Evolutionary conservation across 2,329 filamentous ascomycete genomes (phyloP).

Genomic region (Sporothrix sp.): DNA sequence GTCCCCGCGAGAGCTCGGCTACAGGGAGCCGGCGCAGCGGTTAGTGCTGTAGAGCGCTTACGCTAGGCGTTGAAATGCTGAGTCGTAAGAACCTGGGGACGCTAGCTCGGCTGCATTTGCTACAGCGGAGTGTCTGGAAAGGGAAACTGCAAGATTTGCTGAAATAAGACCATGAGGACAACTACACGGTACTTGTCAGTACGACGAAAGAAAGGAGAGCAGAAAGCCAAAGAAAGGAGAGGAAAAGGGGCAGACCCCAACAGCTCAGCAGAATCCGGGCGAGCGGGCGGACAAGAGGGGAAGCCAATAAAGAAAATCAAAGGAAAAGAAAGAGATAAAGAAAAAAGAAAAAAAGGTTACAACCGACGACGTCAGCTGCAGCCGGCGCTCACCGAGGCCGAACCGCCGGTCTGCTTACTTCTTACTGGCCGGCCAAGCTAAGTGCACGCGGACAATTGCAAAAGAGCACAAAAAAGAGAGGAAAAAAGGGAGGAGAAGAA

Average conservation of each 20-base stretch:
- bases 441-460: constrained; percentile 12
- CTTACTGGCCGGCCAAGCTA: background rate
- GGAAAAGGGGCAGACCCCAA: constrained; percentile 2
- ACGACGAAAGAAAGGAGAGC: constrained; percentile 13
- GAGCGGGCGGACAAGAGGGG: background rate
- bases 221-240: constrained; percentile 9
- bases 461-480: background rate
- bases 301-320: background rate
- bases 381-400: constrained; percentile 3
- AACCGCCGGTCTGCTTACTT: background rate
- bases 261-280: background rate
- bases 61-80: too few species aligned
- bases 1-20: too few species aligned
- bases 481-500: background rate
- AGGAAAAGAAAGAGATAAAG: background rate
- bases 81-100: too few species aligned
- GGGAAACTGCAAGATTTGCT: too few species aligned
- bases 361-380: background rate
- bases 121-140: too few species aligned
- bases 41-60: too few species aligned
- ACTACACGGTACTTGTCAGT: constrained; percentile 21
- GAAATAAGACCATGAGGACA: constrained; percentile 17
- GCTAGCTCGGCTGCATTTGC: too few species aligned
- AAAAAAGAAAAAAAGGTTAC: background rate
- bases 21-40: too few species aligned